Conservation (phyloP, 2,329 filamentous ascomycete species). For the Xylariaceae sp. region DNA sequence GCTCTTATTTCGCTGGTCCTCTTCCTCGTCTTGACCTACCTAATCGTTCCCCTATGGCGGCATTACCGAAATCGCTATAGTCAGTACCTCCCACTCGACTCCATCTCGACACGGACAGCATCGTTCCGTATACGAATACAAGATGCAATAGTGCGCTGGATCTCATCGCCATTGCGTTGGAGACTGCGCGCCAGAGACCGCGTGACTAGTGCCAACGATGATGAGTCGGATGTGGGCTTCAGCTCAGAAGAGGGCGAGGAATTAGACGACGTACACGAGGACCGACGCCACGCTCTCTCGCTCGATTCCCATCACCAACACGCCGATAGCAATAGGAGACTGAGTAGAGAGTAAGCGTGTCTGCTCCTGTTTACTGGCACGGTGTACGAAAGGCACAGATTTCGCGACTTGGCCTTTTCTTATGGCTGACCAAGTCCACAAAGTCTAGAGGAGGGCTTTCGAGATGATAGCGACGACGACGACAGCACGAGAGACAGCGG, state of each 20-base stretch:
- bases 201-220: slow-evolving; percentile 36
- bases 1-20: slow-evolving; percentile 64
- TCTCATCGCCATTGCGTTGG: slow-evolving; percentile 47
- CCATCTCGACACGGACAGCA: slow-evolving; percentile 52
- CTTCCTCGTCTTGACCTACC: slow-evolving; percentile 60
- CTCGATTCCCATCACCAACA: slow-evolving; percentile 33
- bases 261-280: slow-evolving; percentile 53
- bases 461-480: slow-evolving; percentile 66
- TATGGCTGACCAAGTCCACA: slow-evolving; percentile 21
- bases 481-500: slow-evolving; percentile 34
- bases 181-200: slow-evolving; percentile 38
- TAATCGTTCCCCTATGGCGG: slow-evolving; percentile 63
- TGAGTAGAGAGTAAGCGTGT: slow-evolving; percentile 64
- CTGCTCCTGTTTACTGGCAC: slow-evolving; percentile 4
- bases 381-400: background rate
- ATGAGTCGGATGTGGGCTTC: slow-evolving; percentile 45
- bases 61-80: slow-evolving; percentile 65
- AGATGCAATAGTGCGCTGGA: slow-evolving; percentile 34
- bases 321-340: slow-evolving; percentile 49
- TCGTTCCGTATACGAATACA: slow-evolving; percentile 49
- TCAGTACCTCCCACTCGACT: slow-evolving; percentile 66
- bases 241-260: slow-evolving; percentile 66
- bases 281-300: slow-evolving; percentile 39
- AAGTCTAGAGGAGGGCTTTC: slow-evolving; percentile 65
- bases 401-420: background rate